Evolutionary conservation across 164 flowering plant species (phyloP).

Genomic region (Warburgia ugandensis): DNA sequence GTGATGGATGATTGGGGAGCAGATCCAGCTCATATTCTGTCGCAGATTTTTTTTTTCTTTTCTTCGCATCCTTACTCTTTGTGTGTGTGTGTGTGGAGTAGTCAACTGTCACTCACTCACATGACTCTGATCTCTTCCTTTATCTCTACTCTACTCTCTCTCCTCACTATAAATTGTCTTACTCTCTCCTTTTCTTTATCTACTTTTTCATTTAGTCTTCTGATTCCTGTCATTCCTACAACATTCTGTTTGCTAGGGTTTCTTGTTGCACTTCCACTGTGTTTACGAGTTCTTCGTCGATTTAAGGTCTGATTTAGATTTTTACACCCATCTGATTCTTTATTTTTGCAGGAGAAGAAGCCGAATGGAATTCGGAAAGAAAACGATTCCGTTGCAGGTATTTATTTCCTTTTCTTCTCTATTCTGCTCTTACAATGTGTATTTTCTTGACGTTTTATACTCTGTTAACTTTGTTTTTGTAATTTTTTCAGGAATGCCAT

Average conservation of each 20-base stretch:
- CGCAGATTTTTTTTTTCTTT: no score
- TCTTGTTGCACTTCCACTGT: constrained; percentile 1
- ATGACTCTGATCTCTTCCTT: constrained; percentile 14
- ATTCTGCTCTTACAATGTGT: background rate
- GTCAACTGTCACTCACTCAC: constrained; percentile 52
- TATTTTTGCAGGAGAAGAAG: constrained; percentile 30
- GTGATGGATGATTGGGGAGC: background rate
- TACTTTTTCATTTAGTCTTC: background rate
- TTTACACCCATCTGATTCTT: background rate
- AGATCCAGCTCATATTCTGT: no score
- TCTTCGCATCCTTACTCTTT: background rate
- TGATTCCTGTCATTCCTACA: background rate
- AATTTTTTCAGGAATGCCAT: constrained; percentile 38
- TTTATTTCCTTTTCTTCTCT: constrained; percentile 6
- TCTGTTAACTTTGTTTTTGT: background rate
- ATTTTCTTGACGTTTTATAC: background rate
- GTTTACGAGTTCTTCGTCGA: background rate
- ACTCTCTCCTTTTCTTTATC: background rate
- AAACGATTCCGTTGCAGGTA: constrained; percentile 39
- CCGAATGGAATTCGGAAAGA: constrained; percentile 18
- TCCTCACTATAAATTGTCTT: no score
- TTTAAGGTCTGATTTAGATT: background rate
- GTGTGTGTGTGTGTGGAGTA: constrained; percentile 1
- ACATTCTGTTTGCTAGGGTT: background rate
- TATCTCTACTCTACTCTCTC: no score